Conservation (phyloP, 495 filamentous ascomycete genomes). For the Penicillium bovifimosum region DNA sequence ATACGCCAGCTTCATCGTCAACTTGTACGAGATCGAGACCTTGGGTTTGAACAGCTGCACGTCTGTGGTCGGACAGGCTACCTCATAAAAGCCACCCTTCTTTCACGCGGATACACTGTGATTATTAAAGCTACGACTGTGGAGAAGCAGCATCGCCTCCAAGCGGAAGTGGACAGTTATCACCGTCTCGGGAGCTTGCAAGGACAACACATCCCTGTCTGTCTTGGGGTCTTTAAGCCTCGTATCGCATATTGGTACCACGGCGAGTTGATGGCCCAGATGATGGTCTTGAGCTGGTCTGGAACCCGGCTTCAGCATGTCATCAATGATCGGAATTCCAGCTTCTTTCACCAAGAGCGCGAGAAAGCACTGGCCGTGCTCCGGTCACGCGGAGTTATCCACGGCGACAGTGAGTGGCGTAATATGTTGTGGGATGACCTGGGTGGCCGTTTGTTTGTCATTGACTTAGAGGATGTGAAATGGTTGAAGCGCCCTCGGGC, state of each 20-base stretch:
- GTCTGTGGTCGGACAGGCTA: conserved; percentile 6
- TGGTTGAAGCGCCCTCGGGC: neutral
- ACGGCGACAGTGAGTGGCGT: neutral
- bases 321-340: neutral
- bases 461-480: neutral
- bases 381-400: neutral
- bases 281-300: too few species aligned
- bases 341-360: neutral
- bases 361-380: neutral
- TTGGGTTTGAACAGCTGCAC: conserved; percentile 1
- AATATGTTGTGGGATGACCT: neutral
- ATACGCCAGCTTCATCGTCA: conserved; percentile 1
- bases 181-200: conserved; percentile 26
- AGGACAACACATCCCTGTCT: conserved; percentile 33
- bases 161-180: conserved; percentile 25
- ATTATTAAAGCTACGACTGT: conserved; percentile 5
- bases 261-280: too few species aligned
- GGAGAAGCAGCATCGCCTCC: conserved; percentile 23
- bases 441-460: neutral
- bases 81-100: neutral
- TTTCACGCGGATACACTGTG: conserved; percentile 6
- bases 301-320: neutral
- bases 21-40: neutral
- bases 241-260: neutral
- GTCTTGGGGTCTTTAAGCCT: conserved; percentile 27